Evolutionary conservation across 441 rosid genomes (phyloP).

Genomic region (Eutrema salsugineum): DNA sequence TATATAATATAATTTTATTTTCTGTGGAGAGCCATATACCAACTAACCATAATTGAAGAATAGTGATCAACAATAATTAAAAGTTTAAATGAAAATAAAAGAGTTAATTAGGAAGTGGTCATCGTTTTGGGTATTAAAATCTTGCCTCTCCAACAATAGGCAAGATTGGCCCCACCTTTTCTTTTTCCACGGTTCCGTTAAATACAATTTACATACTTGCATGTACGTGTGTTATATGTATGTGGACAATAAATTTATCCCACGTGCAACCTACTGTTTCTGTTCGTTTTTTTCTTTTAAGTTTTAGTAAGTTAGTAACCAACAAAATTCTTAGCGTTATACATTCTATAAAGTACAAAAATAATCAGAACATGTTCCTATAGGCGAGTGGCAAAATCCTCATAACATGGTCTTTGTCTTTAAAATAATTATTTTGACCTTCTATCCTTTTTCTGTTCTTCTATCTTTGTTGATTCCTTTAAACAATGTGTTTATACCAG

Average conservation of each 20-base stretch:
- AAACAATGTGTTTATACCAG: background rate
- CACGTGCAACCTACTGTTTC: slow-evolving; percentile 24
- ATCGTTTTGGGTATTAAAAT: slow-evolving; percentile 20
- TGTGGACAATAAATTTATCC: background rate
- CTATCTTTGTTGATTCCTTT: background rate
- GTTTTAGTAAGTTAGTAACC: background rate
- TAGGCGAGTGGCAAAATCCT: background rate
- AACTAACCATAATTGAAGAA: slow-evolving; percentile 12
- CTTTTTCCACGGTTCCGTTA: slow-evolving; percentile 1
- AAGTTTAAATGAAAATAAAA: slow-evolving; percentile 5
- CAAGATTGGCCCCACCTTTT: slow-evolving; percentile 31
- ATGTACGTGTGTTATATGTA: slow-evolving; percentile 3
- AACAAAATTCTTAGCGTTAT: background rate
- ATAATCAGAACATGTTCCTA: background rate
- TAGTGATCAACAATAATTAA: background rate
- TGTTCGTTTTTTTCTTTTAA: background rate
- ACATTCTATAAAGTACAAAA: background rate
- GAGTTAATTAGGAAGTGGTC: slow-evolving; percentile 15
- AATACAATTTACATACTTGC: background rate
- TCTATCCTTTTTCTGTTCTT: background rate
- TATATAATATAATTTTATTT: background rate
- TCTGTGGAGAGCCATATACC: slow-evolving; percentile 7
- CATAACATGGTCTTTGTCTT: background rate
- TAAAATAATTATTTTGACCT: background rate
- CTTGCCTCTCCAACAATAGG: slow-evolving; percentile 32